Conservation (phyloP, 2,329 filamentous ascomycete genomes). For the Aspergillus ustus region DNA sequence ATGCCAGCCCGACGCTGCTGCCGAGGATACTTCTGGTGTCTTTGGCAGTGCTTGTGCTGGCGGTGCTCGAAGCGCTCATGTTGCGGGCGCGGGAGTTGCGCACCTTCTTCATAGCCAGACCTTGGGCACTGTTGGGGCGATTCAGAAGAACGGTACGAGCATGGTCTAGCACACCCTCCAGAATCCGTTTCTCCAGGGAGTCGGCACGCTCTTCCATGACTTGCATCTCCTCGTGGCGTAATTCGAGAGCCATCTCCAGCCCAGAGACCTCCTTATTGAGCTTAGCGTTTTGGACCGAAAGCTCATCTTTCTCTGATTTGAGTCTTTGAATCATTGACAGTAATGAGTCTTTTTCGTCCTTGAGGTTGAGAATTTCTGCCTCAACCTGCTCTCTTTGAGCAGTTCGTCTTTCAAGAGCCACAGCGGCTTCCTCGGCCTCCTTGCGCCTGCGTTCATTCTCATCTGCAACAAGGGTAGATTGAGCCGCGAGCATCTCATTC, state of each 20-base stretch:
- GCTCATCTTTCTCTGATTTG: slow-evolving; percentile 63
- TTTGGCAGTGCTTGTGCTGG: slow-evolving; percentile 39
- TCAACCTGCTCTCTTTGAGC: slow-evolving; percentile 68
- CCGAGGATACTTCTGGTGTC: slow-evolving; percentile 43
- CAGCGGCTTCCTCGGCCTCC: slow-evolving; percentile 76
- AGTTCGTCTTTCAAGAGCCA: slow-evolving; percentile 78
- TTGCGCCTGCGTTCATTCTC: slow-evolving; percentile 79
- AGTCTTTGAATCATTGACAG: slow-evolving; percentile 59
- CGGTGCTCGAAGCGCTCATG: slow-evolving; percentile 39
- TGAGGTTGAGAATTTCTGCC: slow-evolving; percentile 54
- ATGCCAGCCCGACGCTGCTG: slow-evolving; percentile 51
- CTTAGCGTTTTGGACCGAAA: slow-evolving; percentile 77
- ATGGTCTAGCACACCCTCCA: slow-evolving; percentile 96
- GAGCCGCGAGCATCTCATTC: slow-evolving; percentile 65
- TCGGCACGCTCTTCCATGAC: slow-evolving; percentile 91
- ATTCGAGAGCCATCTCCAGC: slow-evolving; percentile 84
- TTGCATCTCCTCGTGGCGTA: slow-evolving; percentile 88
- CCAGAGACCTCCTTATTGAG: slow-evolving; percentile 86
- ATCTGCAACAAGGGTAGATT: slow-evolving; percentile 62
- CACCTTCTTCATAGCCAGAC: slow-evolving; percentile 58
- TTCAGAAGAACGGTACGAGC: slow-evolving; percentile 83
- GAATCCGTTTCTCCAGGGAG: slow-evolving; percentile 83
- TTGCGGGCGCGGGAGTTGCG: slow-evolving; percentile 48
- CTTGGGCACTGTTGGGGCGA: slow-evolving; percentile 60
- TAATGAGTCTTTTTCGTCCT: slow-evolving; percentile 66